Base-by-base conservation (phyloP, 1,284 basidiomycete genomes). In the Irpex rosettiformis region DNA sequence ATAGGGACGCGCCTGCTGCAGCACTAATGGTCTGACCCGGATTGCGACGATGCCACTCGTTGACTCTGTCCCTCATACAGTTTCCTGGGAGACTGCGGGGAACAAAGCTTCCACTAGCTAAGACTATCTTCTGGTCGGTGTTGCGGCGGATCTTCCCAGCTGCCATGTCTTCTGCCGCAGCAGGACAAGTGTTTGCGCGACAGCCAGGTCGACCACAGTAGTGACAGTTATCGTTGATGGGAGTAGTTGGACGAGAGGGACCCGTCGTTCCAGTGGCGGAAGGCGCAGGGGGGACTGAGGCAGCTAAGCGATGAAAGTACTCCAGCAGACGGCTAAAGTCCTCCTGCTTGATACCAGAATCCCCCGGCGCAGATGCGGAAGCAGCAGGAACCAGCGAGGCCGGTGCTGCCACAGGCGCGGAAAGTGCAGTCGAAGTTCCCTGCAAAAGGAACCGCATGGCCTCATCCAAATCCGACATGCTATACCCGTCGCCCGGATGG, bases 401-500 rank as follows among this genome's bases (percentile, higher is more conserved):
- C n/a, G n/a, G n/a, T n/a, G n/a, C n/a, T n/a, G n/a, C n/a, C n/a
- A n/a, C n/a, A n/a, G n/a, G n/a, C n/a, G n/a, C n/a, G n/a, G n/a
- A n/a, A n/a, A n/a, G n/a, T n/a, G n/a, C n/a, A n/a, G 18, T 18
- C 18, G 45, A 48, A 6, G 45, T 48, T 6, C 45, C 22, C 8
- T 18, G 7, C 7, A 62, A 51, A 52, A 59, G 27, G 13, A 62
- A 59, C 4, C 13, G 58, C 11, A 58, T 58, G 2, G 58, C 55
- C 3, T 45, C 55, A 42, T 59, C 29, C 22, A 62, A 18, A 13
- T 62, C 30, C 16, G 48, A 30, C 25, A 37, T 57, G 11, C 45
- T 30, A 30, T 62, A 60, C 3, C 58, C 54, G 47, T 60, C 58
- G 16, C 58, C 58, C 8, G 61, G 52, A 28, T 56, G 55, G 51